Evolutionary conservation across 2,329 filamentous ascomycete genomes (phyloP), one percentile per base, ranked within the genome.

Genomic region (Cladophialophora chaetospira): DNA sequence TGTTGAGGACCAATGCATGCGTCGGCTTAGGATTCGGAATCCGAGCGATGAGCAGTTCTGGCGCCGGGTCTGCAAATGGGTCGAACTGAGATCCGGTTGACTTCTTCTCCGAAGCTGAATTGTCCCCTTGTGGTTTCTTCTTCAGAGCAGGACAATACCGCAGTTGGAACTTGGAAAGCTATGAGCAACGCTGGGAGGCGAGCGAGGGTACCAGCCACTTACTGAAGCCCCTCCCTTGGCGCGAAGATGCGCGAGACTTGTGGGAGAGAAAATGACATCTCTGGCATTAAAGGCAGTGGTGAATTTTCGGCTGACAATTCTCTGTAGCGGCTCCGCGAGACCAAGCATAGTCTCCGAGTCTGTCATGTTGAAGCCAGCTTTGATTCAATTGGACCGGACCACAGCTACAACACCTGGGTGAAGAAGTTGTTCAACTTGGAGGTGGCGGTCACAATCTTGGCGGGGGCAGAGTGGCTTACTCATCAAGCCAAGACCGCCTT

Each of bases 131-230:
- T 10, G 75, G 72, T 58, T 78, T 79, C 59, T 75, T 73, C 23
- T 73, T 71, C n/a, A 79, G 71, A 0, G 76, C 73, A 3, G 77
- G 77, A 55, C 77, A 79, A 58, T 77, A 79, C 57, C 77, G 73
- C 8, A 78, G 68, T 72, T 78, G 76, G 54, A 75, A 77, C 76
- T 79, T 50, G 33, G 11, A 13, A 38, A 29, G 25, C 28, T 25
- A n/a, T 43, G 33, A 48, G 49, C 35, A 50, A 10, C 8, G 13
- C 17, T 36, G 11, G 19, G 19, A 28, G 43, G n/a, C 15, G 15
- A 17, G 25, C 3, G 23, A 40, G 10, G 10, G n/a, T 29, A 13
- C 23, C 29, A 8, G 13, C 31, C 19, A 60, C 56, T 60, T 52
- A 66, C 63, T 9, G 61, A 38, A n/a, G 63, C 40, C 19, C 53